Conservation (phyloP, 140 eudicot species). For the Bidens hawaiensis region DNA sequence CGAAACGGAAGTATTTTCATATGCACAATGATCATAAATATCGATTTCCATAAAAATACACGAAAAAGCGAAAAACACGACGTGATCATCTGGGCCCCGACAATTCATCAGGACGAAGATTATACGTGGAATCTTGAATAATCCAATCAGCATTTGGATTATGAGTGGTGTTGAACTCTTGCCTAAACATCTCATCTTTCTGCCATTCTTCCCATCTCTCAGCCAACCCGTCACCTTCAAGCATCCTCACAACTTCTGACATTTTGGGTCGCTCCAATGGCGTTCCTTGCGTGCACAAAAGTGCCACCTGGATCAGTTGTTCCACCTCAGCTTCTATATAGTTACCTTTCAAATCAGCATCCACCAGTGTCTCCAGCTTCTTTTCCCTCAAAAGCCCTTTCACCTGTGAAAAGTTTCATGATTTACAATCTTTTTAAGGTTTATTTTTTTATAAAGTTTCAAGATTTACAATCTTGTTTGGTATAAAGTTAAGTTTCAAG, state of each 20-base stretch:
- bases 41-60: too few species aligned
- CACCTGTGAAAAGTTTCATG: conserved; percentile 25
- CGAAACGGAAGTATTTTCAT: conserved; percentile 19
- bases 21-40: conserved; percentile 43
- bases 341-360: conserved; percentile 27
- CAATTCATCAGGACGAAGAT: too few species aligned
- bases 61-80: too few species aligned
- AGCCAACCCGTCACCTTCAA: conserved; percentile 26
- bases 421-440: neutral
- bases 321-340: conserved; percentile 25
- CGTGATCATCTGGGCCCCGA: too few species aligned
- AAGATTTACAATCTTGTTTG: too few species aligned
- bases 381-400: conserved; percentile 16
- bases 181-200: conserved; percentile 47
- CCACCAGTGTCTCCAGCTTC: conserved; percentile 20
- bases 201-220: conserved; percentile 55
- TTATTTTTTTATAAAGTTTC: too few species aligned
- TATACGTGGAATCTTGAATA: neutral
- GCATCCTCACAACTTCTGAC: conserved; percentile 28
- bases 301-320: conserved; percentile 24
- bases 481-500: neutral
- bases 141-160: conserved; percentile 32
- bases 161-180: conserved; percentile 37
- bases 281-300: conserved; percentile 25
- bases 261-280: conserved; percentile 20